Evolutionary conservation across 345 rosid genomes (phyloP).

Genomic region (Citrus mangshanensis): DNA sequence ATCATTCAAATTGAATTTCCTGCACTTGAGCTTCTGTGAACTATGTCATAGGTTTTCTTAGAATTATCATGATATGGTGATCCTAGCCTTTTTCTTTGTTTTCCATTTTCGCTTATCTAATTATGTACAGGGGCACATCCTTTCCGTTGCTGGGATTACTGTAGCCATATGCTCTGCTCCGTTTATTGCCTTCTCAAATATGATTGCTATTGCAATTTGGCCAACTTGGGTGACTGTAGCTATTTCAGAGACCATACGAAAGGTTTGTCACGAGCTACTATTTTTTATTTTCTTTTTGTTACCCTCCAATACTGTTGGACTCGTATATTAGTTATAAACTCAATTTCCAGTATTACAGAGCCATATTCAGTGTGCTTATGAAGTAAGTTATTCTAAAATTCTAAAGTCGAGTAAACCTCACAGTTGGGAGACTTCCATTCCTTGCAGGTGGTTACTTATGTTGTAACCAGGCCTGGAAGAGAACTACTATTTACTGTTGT

Average conservation of each 20-base stretch:
- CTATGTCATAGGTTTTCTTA: not conserved
- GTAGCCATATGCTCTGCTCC: slow-evolving; percentile 81
- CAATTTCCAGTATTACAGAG: not conserved
- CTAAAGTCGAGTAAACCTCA: not conserved
- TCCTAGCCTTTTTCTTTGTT: not conserved
- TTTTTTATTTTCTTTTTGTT: not conserved
- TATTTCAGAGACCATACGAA: slow-evolving; percentile 78
- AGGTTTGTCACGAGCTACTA: slow-evolving; percentile 41
- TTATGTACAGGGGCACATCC: slow-evolving; percentile 67
- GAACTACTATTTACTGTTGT: slow-evolving; percentile 91
- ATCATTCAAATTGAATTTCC: not conserved
- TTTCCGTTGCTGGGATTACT: slow-evolving; percentile 78
- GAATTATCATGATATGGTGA: not conserved
- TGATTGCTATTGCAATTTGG: slow-evolving; percentile 79
- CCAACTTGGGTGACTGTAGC: slow-evolving; percentile 85
- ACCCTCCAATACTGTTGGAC: not conserved
- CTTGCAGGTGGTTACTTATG: slow-evolving; percentile 75
- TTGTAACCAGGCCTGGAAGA: slow-evolving; percentile 87
- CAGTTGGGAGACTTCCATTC: not conserved
- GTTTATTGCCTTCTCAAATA: slow-evolving; percentile 60
- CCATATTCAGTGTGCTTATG: not conserved
- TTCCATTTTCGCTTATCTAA: slow-evolving; percentile 10
- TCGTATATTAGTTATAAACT: not conserved
- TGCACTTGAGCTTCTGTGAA: not conserved
- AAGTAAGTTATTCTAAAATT: not conserved